phyloP scores from a whole-genome alignment of 768 basidiomycete species.

The Pleurotus sapidus region DNA sequence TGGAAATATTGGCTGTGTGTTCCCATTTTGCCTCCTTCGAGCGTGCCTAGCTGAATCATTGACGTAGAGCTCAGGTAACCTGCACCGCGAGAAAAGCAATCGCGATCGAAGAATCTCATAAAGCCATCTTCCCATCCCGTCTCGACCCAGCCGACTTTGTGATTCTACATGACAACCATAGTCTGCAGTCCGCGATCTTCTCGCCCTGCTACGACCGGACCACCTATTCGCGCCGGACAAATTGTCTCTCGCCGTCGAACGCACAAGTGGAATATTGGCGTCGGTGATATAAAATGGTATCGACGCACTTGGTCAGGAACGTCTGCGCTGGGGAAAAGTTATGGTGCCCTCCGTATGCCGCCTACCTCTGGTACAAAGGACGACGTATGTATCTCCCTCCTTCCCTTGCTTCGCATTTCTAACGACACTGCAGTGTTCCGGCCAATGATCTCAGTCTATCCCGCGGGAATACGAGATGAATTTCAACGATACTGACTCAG shows the following conservation, averaged over 20 bases:
- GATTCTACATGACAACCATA: constrained; percentile 46
- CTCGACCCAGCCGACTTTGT: constrained; percentile 53
- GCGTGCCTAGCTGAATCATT: constrained; percentile 4
- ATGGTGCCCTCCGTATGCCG: constrained; percentile 3
- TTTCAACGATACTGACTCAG: constrained; percentile 4
- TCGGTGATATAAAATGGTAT: constrained; percentile 5
- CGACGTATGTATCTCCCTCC: not conserved
- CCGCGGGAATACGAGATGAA: constrained; percentile 2
- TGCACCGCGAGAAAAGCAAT: constrained; percentile 50
- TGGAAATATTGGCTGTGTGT: constrained; percentile 43
- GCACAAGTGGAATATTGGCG: constrained; percentile 25
- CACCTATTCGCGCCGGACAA: constrained; percentile 43
- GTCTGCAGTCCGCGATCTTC: constrained; percentile 44
- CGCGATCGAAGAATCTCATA: constrained; percentile 24
- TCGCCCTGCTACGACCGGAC: constrained; percentile 49
- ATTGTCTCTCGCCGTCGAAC: constrained; percentile 39
- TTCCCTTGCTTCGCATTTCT: not conserved
- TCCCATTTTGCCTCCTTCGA: not conserved
- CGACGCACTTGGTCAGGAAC: constrained; percentile 5
- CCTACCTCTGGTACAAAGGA: constrained; percentile 2
- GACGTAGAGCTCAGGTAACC: constrained; percentile 49
- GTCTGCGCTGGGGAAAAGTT: constrained; percentile 1
- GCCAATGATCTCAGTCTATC: not conserved
- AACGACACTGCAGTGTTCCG: not conserved
- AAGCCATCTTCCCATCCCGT: constrained; percentile 28